A percentile compares a stretch with the other conserved stretches of the same genome.
phyloP scores from a whole-genome alignment of 1,284 basidiomycete species.

The Trichosporon sp. region DNA sequence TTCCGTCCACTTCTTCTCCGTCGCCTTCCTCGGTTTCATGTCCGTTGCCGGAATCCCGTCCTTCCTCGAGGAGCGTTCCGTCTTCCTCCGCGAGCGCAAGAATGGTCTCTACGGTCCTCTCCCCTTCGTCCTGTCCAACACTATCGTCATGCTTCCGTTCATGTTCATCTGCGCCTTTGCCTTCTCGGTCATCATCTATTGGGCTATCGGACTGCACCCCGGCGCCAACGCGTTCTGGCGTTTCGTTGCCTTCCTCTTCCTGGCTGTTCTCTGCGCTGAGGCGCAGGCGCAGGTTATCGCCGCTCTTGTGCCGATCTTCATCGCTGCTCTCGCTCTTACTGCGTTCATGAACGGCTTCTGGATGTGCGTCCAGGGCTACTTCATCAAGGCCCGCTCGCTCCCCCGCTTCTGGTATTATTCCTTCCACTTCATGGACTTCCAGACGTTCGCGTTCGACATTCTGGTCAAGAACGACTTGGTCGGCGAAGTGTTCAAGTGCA shows the following conservation, averaged over 20 bases:
- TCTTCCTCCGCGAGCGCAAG: slow-evolving; percentile 53
- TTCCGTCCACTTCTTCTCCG: slow-evolving; percentile 60
- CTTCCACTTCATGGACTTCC: slow-evolving; percentile 52
- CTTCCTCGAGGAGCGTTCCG: slow-evolving; percentile 57
- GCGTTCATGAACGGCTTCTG: slow-evolving; percentile 66
- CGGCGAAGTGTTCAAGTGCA: slow-evolving; percentile 61
- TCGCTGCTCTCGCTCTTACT: slow-evolving; percentile 64
- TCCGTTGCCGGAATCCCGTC: slow-evolving; percentile 50
- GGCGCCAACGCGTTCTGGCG: slow-evolving; percentile 59
- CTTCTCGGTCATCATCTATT: slow-evolving; percentile 43
- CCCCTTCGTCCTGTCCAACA: slow-evolving; percentile 48
- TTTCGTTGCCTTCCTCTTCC: slow-evolving; percentile 64
- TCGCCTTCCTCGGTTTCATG: slow-evolving; percentile 66
- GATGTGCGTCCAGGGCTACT: slow-evolving; percentile 59
- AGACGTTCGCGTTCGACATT: slow-evolving; percentile 59
- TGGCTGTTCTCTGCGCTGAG: slow-evolving; percentile 65
- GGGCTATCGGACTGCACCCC: slow-evolving; percentile 33
- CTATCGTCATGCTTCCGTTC: slow-evolving; percentile 53
- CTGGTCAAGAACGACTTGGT: slow-evolving; percentile 62
- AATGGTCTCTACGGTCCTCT: slow-evolving; percentile 45
- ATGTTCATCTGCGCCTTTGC: slow-evolving; percentile 49
- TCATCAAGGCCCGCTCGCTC: slow-evolving; percentile 28
- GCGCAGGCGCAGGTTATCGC: slow-evolving; percentile 63
- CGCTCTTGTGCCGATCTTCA: slow-evolving; percentile 64
- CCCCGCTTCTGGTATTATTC: slow-evolving; percentile 30